These are phyloP conservation scores for Pinus tabuliformis DNA, from an alignment of 75 land plant genomes.

Conservation along the genomic window DNA sequence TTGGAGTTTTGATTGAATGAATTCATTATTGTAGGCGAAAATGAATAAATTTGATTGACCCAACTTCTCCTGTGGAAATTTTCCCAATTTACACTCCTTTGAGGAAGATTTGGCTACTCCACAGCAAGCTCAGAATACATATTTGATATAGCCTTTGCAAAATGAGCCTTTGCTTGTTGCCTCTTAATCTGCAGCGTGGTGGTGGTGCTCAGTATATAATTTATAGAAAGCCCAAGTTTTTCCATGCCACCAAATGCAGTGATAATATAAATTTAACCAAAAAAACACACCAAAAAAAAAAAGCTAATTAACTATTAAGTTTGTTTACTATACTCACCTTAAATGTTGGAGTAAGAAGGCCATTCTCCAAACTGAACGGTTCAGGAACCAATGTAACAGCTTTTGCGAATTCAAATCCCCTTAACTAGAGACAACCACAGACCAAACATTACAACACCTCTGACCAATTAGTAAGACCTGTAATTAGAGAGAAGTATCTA, in stretches of 20 bases:
- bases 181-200: conserved; percentile 67
- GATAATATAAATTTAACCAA: neutral
- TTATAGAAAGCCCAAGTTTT: conserved; percentile 3
- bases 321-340: conserved; percentile 42
- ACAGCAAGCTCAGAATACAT: conserved; percentile 67
- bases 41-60: no score
- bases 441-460: neutral
- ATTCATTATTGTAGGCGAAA: no score
- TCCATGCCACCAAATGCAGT: neutral
- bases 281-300: no score
- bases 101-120: no score
- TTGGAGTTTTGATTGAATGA: no score
- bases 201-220: neutral
- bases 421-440: conserved; percentile 47
- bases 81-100: no score
- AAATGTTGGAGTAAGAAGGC: conserved; percentile 89
- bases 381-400: conserved; percentile 77
- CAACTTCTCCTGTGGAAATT: no score
- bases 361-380: conserved; percentile 88
- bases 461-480: neutral
- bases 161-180: conserved; percentile 82
- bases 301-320: neutral
- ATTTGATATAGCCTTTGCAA: conserved; percentile 63
- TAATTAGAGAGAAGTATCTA: conserved; percentile 1
- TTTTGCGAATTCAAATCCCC: conserved; percentile 97